Percentiles rank a stretch among this genome's conserved stretches.
Conservation (phyloP, 345 rosid species). For the Pseudoturritis turrita region DNA sequence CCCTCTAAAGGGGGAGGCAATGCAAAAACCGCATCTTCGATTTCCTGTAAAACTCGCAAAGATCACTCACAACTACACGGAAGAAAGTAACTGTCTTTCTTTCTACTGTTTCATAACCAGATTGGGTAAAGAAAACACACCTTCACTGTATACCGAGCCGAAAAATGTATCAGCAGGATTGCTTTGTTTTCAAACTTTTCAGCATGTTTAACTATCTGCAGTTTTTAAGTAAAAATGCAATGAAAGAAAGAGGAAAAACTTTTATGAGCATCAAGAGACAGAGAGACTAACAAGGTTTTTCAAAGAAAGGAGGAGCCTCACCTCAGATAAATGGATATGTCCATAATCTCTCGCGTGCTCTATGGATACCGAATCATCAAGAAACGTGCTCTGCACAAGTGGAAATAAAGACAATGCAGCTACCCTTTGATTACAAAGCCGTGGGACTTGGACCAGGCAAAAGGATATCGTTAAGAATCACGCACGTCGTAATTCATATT, state of each 20-base stretch:
- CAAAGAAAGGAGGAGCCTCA: slow-evolving; percentile 14
- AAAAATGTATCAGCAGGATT: slow-evolving; percentile 87
- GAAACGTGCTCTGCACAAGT: slow-evolving; percentile 67
- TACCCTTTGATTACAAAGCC: background rate
- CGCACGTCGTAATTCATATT: slow-evolving; percentile 1
- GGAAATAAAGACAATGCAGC: background rate
- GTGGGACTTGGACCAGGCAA: background rate
- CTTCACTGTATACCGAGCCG: slow-evolving; percentile 73
- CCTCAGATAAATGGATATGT: slow-evolving; percentile 87
- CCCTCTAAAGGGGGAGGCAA: slow-evolving; percentile 59
- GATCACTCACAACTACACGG: background rate
- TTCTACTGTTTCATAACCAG: background rate
- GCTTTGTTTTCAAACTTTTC: slow-evolving; percentile 75
- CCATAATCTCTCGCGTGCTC: slow-evolving; percentile 95
- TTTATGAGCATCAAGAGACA: background rate
- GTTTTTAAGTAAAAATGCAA: background rate
- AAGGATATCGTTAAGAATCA: background rate
- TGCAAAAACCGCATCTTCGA: slow-evolving; percentile 60
- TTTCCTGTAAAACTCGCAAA: slow-evolving; percentile 46
- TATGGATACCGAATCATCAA: slow-evolving; percentile 55
- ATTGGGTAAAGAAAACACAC: slow-evolving; percentile 37
- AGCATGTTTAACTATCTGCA: slow-evolving; percentile 64
- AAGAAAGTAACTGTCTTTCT: background rate
- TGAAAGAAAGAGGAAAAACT: background rate
- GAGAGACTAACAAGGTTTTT: background rate